Conservation (phyloP, 1,284 basidiomycete genomes). For the Exobasidium cylindrosporum region DNA sequence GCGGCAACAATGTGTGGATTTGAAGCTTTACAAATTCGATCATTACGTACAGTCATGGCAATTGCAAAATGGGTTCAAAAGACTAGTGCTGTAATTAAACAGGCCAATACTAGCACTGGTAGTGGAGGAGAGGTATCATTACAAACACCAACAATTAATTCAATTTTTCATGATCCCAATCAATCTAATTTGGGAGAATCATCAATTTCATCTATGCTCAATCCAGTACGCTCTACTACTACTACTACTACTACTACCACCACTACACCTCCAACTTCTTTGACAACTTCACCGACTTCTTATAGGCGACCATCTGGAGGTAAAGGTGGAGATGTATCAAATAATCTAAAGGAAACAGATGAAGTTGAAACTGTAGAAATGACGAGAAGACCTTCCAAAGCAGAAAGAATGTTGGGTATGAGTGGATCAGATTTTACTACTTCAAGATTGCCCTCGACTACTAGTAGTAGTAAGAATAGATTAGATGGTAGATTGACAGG, state of each 20-base stretch:
- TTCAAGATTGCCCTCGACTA: not conserved
- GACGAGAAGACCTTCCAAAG: not conserved
- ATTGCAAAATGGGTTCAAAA: slow-evolving; percentile 18
- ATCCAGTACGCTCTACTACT: not conserved
- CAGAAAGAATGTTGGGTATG: slow-evolving; percentile 3
- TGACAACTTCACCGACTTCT: not conserved
- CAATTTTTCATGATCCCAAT: not conserved
- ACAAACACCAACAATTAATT: not conserved
- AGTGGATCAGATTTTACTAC: not conserved
- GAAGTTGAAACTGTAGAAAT: not conserved
- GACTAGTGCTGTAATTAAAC: not conserved
- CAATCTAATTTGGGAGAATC: not conserved
- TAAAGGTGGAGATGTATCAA: not conserved
- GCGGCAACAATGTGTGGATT: slow-evolving; percentile 86
- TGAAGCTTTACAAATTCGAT: slow-evolving; percentile 79
- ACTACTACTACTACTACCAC: not conserved
- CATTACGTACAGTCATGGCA: slow-evolving; percentile 38
- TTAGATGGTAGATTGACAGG: not conserved
- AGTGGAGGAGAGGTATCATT: not conserved
- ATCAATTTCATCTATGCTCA: not conserved
- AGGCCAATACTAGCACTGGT: not conserved
- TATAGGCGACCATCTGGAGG: not conserved
- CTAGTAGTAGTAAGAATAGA: no score
- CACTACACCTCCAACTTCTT: no score
- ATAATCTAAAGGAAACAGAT: not conserved